Conservation (phyloP, 306 rosid species). For the Pterocarpus santalinus region DNA sequence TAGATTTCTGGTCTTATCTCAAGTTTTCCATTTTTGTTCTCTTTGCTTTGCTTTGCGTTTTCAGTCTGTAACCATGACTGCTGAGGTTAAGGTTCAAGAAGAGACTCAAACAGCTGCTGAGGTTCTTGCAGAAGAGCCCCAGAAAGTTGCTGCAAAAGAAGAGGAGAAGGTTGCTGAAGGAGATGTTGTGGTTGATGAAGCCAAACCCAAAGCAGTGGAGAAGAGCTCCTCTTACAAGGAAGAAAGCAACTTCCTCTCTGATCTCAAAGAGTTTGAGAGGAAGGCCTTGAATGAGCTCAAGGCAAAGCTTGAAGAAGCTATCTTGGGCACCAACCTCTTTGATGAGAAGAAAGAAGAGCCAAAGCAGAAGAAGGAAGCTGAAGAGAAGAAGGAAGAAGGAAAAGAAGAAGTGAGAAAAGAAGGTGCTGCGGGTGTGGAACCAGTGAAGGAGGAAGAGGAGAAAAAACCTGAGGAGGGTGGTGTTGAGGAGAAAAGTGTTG, state of each 20-base stretch:
- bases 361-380: slow-evolving; percentile 26
- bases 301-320: slow-evolving; percentile 60
- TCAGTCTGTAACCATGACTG: slow-evolving; percentile 48
- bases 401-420: background rate
- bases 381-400: background rate
- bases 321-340: slow-evolving; percentile 43
- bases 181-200: slow-evolving; percentile 18
- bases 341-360: slow-evolving; percentile 36
- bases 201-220: slow-evolving; percentile 39
- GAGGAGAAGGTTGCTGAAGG: slow-evolving; percentile 37
- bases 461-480: background rate
- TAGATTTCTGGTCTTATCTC: slow-evolving; percentile 30
- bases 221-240: slow-evolving; percentile 58
- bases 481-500: slow-evolving; percentile 34
- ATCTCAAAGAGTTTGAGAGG: slow-evolving; percentile 59
- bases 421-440: slow-evolving; percentile 8
- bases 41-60: background rate
- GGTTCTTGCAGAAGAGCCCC: slow-evolving; percentile 45
- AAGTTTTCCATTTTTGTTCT: slow-evolving; percentile 1
- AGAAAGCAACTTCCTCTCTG: slow-evolving; percentile 60
- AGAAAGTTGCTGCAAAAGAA: slow-evolving; percentile 9
- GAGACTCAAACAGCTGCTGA: slow-evolving; percentile 9
- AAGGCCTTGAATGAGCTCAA: slow-evolving; percentile 54
- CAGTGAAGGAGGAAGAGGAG: slow-evolving; percentile 21
- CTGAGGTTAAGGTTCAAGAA: slow-evolving; percentile 31